Base-by-base conservation (phyloP, 306 rosid species). In the Erythrophleum fordii region DNA sequence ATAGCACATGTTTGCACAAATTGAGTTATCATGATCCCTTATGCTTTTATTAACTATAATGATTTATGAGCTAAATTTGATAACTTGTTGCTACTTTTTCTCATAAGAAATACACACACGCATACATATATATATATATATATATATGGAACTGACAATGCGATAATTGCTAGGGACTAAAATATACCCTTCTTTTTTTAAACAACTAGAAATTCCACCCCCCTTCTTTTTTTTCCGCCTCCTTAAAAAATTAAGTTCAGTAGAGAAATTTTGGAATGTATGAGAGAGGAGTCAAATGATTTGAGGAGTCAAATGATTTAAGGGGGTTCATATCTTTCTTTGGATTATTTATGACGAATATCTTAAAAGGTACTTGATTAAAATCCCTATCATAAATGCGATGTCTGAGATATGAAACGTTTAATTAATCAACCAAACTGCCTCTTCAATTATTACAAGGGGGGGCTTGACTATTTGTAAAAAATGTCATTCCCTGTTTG, bases 331-430 rank as follows among this genome's bases (percentile, higher is more conserved):
- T 1, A 6, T n/a, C 11, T n/a, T 20, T 6, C 11, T 2, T 55
- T 11, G 29, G 61, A 22, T 55, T 14, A 55, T 56, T 74, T 75
- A 48, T 75, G 70, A 39, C 18, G 58, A 22, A 39, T 20, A 76
- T 60, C 64, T 58, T 73, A 53, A 64, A 78, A 53, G 13, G 77
- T 79, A 60, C 26, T 28, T 39, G 14, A 10, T 11, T 34, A 17
- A 52, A 51, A 28, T 42, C 60, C 7, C 35, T 48, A 4, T 69
- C 20, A 46, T 69, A 51, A 68, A 28, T 41, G 44, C 9, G 49
- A 60, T 22, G 53, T 11, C 34, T 1, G 13, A 25, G 35, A 25
- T 25, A 5, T 28, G 17, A 16, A 11, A 11, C 16, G 35, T 31
- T 58, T 25, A 11, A 11, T 58, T 58, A 12, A 25, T 23, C 1